These are phyloP conservation scores for Curvularia sp. DNA, from an alignment of 2,329 filamentous ascomycete species.

Conservation along the genomic window DNA sequence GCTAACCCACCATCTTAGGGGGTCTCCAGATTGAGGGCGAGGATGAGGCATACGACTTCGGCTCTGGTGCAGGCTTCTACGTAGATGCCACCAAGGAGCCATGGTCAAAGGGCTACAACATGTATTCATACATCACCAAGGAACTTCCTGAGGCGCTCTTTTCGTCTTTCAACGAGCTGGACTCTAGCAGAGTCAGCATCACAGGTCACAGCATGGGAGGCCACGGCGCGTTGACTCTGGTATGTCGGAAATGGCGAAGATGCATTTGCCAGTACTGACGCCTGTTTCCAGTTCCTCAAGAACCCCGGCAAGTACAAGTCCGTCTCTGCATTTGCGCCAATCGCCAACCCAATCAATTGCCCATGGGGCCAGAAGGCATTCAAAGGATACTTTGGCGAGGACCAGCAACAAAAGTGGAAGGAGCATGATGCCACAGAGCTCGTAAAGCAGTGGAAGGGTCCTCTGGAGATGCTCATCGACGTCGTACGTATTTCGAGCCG, in stretches of 20 bases:
- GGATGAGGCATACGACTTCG: slow-evolving; percentile 90
- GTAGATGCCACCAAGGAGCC: slow-evolving; percentile 81
- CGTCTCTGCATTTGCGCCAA: slow-evolving; percentile 89
- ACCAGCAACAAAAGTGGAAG: slow-evolving; percentile 78
- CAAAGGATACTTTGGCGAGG: slow-evolving; percentile 81
- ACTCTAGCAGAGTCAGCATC: slow-evolving; percentile 76
- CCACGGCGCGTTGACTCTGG: slow-evolving; percentile 88
- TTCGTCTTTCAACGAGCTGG: slow-evolving; percentile 73
- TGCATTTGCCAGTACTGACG: slow-evolving; percentile 11
- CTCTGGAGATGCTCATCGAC: slow-evolving; percentile 83
- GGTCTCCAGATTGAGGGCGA: slow-evolving; percentile 83
- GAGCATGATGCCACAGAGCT: slow-evolving; percentile 93
- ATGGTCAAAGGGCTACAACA: slow-evolving; percentile 81
- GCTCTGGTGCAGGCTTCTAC: slow-evolving; percentile 92
- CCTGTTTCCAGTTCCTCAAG: slow-evolving; percentile 71
- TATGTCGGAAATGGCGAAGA: slow-evolving; percentile 36
- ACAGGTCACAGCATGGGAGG: slow-evolving; percentile 97
- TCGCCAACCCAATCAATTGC: slow-evolving; percentile 82
- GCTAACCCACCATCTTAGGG: slow-evolving; percentile 54
- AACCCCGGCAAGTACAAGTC: slow-evolving; percentile 89
- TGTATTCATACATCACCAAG: slow-evolving; percentile 90
- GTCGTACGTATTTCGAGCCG: slow-evolving; percentile 66
- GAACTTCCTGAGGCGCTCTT: slow-evolving; percentile 86
- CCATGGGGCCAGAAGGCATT: slow-evolving; percentile 98
- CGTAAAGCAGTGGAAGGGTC: slow-evolving; percentile 74